Percentiles rank a stretch among this genome's conserved stretches.
Evolutionary conservation across 2,329 filamentous ascomycete genomes (phyloP).

Genomic region (Sporothrix brunneoviolacea): DNA sequence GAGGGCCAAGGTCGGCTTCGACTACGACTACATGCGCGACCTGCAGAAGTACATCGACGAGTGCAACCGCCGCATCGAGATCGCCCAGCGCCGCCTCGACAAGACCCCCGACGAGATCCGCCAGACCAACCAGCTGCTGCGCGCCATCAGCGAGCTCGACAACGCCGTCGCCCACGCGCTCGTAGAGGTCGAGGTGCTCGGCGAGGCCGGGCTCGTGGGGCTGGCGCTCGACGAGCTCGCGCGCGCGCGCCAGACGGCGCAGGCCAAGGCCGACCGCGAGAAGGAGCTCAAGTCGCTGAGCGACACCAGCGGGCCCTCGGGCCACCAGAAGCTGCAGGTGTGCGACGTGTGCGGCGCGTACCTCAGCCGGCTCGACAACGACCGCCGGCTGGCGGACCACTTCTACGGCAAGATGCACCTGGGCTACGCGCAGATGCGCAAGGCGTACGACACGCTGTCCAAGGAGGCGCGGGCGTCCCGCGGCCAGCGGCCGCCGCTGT

Average conservation of each 20-base stretch:
- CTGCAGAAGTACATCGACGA: constrained; percentile 96
- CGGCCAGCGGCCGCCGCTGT: constrained; percentile 34
- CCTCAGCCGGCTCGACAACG: constrained; percentile 85
- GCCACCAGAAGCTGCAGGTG: constrained; percentile 96
- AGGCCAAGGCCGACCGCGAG: constrained; percentile 76
- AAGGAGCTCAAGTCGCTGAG: constrained; percentile 82
- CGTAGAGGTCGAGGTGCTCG: constrained; percentile 78
- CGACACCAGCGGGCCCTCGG: constrained; percentile 86
- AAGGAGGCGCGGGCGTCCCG: constrained; percentile 66
- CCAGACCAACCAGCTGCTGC: constrained; percentile 85
- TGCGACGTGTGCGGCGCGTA: constrained; percentile 98
- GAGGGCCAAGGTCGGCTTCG: constrained; percentile 76
- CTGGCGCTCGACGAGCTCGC: constrained; percentile 82
- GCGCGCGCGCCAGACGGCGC: constrained; percentile 72
- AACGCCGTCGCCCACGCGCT: constrained; percentile 75
- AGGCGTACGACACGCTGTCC: constrained; percentile 79
- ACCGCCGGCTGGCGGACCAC: constrained; percentile 87
- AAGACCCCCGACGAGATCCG: constrained; percentile 97
- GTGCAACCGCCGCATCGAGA: constrained; percentile 89
- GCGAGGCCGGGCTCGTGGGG: constrained; percentile 72
- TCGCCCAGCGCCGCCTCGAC: constrained; percentile 81
- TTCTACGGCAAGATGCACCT: constrained; percentile 99
- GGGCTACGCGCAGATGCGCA: constrained; percentile 96
- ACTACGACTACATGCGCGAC: constrained; percentile 94
- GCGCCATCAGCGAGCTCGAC: constrained; percentile 74